Percentiles rank a stretch among this genome's conserved stretches.
These are phyloP conservation scores for Magnaporthales sp. DNA, from an alignment of 2,329 filamentous ascomycete species.

Conservation along the genomic window DNA sequence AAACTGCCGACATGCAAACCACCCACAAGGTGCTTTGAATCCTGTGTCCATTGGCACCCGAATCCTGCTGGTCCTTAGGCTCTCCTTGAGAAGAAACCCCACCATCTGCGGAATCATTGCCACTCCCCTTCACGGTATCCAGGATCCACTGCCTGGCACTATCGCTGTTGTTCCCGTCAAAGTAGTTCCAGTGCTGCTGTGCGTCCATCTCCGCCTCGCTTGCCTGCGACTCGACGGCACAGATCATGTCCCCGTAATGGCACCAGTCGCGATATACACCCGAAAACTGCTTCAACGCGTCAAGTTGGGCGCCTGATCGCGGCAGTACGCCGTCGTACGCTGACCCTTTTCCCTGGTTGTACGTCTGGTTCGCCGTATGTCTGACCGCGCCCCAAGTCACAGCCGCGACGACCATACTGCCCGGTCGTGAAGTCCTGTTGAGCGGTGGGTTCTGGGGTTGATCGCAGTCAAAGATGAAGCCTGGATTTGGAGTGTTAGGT, in stretches of 20 bases:
- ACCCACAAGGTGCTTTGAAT: neutral
- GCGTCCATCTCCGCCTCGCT: neutral
- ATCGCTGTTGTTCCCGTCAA: conserved; percentile 20
- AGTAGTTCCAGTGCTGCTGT: conserved; percentile 25
- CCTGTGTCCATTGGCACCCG: neutral
- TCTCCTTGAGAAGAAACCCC: neutral
- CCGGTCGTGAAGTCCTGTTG: neutral
- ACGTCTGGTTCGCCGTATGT: conserved; percentile 24
- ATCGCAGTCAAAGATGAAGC: neutral
- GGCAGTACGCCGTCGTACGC: conserved; percentile 18
- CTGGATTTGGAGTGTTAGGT: neutral
- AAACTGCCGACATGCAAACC: neutral
- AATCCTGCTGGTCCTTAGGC: neutral
- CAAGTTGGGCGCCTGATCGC: conserved; percentile 19
- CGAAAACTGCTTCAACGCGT: conserved; percentile 18
- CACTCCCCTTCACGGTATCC: too few species aligned
- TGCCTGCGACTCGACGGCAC: conserved; percentile 19
- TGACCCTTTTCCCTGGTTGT: conserved; percentile 21
- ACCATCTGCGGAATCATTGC: too few species aligned
- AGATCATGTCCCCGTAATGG: conserved; percentile 26
- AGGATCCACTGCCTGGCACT: conserved; percentile 11
- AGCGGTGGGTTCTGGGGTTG: neutral
- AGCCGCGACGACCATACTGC: conserved; percentile 20
- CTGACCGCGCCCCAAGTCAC: conserved; percentile 24
- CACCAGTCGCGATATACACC: conserved; percentile 24